Evolutionary conservation across 1,139 yeast genomes (phyloP), one percentile per base, ranked within the genome.

Genomic region (Meyerozyma smithsonii): DNA sequence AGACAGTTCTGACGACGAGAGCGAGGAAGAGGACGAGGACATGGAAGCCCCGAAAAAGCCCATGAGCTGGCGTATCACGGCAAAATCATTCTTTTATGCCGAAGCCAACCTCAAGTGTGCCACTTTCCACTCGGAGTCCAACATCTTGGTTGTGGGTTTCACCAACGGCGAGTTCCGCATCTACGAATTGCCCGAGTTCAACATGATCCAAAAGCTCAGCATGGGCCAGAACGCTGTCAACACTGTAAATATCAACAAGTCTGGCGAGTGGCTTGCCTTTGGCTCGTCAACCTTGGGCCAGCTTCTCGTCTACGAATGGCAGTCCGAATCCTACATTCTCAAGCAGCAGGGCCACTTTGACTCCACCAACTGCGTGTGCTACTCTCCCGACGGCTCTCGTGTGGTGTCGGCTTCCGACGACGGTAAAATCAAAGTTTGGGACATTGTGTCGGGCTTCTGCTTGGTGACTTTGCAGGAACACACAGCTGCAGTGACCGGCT

Each of bases 341-440:
- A 90, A 92, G 58, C 98, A 92, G 59, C 98, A 94, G 61, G 97
- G 98, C 10, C 98, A 92, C 62, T 92, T 87, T 56, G 98, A 92
- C 59, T 72, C 96, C 0, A 78, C 90, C 61, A 92, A 89, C 55
- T 74, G 89, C 12, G 62, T 90, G 37, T 79, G 85, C 28, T 92
- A 92, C 55, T 87, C 97, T 0, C 97, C 97, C 0, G 99, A 94
- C 63, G 98, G 98, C 0, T 78, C 95, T 3, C 74, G 90, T 50
- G 74, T 92, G 7, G 95, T 90, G 1, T 90, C 98, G 1, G 97
- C 96, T 1, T 78, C 96, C 1, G 98, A 90, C 55, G 99, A 92
- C 57, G 99, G 99, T 37, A 90, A 89, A 53, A 85, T 92, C 47
- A 92, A 92, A 59, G 86, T 92, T 15, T 92, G 98, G 98, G 98